These are phyloP conservation scores for Endocalyx cinctus DNA, from an alignment of 2,329 filamentous ascomycete species.

Conservation along the genomic window DNA sequence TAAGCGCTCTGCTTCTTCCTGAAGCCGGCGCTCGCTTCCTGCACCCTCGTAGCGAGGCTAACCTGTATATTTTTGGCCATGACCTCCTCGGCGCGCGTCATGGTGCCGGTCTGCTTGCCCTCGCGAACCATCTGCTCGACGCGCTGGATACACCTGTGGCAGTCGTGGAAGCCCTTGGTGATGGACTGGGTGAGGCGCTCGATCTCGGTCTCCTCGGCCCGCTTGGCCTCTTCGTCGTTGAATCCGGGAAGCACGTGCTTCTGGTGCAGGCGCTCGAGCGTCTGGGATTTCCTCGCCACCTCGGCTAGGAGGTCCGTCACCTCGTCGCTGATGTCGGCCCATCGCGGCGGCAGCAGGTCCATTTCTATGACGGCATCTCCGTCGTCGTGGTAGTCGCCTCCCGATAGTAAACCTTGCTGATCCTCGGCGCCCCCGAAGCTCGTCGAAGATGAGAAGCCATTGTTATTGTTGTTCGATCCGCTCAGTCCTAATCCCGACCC, in stretches of 20 bases:
- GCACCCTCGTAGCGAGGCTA: constrained; percentile 79
- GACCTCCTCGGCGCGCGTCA: constrained; percentile 80
- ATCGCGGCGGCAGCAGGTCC: constrained; percentile 90
- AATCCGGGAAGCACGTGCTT: constrained; percentile 97
- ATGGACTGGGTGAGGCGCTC: constrained; percentile 87
- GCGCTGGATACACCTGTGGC: constrained; percentile 81
- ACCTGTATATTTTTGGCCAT: constrained; percentile 98
- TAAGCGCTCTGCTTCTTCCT: constrained; percentile 97
- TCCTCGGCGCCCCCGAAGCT: constrained; percentile 42
- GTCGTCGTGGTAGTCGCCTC: constrained; percentile 73
- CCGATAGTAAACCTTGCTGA: constrained; percentile 76
- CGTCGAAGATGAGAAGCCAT: constrained; percentile 40
- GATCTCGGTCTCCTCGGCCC: constrained; percentile 81
- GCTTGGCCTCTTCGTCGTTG: constrained; percentile 88
- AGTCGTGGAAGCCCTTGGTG: constrained; percentile 82
- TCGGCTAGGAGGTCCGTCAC: constrained; percentile 77
- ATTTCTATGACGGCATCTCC: constrained; percentile 97
- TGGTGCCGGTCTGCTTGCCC: constrained; percentile 64
- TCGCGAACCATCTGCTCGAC: constrained; percentile 86
- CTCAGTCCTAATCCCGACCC: constrained; percentile 49
- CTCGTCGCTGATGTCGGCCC: constrained; percentile 93
- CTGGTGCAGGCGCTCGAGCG: constrained; percentile 87
- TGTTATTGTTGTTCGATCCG: constrained; percentile 52
- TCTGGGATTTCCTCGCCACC: constrained; percentile 77
- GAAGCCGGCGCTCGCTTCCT: constrained; percentile 87